Base-by-base conservation (phyloP, 2,329 filamentous ascomycete genomes). In the Aspergillus fischeri region DNA sequence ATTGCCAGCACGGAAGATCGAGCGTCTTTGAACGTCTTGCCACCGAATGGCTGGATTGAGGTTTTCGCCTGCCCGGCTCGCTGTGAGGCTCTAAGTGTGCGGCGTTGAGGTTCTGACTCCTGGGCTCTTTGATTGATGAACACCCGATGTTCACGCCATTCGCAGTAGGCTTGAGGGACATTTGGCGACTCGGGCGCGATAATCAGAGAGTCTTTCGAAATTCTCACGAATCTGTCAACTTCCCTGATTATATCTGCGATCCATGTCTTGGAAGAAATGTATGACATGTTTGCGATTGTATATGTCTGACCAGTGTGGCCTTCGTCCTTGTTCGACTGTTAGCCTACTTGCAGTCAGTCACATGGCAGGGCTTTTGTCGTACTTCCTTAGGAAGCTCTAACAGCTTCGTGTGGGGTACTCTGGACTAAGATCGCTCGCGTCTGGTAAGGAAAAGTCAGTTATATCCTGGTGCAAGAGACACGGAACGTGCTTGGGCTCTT, bases 241-340 rank as follows among this genome's bases (percentile, higher is more conserved):
- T 70, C 67, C 51, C 58, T 64, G 4, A 64, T 61, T 28, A 65
- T 54, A 7, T 62, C 52, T 44, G 64, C 67, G 29, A 65, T 55
- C 70, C 70, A 73, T 35, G 65, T 71, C 47, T 61, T 64, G 24
- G 70, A 73, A 8, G 63, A 59, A 25, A 54, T 57, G 49, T 59
- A 25, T 10, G 54, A 48, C 49, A 54, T 49, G 28, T 42, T 41
- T 28, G 27, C 10, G 24, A 25, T n/a, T 38, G 24, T 29, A 9
- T 52, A 4, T 10, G 25, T 52, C 11, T n/a, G 32, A 38, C 32
- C 32, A 3, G 32, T 6, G 5, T 38, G 5, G 14, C 32, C 32
- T 38, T 38, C 14, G 14, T 2, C 14, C 14, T 38, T 38, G 14
- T 38, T 38, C 32, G 32, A 38, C 17, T 17, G 32, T 38, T 17